A percentile compares a stretch with the other conserved stretches of the same genome.
phyloP scores from a whole-genome alignment of 2,329 filamentous ascomycete species.

The Paraphaeosphaeria sporulosa region DNA sequence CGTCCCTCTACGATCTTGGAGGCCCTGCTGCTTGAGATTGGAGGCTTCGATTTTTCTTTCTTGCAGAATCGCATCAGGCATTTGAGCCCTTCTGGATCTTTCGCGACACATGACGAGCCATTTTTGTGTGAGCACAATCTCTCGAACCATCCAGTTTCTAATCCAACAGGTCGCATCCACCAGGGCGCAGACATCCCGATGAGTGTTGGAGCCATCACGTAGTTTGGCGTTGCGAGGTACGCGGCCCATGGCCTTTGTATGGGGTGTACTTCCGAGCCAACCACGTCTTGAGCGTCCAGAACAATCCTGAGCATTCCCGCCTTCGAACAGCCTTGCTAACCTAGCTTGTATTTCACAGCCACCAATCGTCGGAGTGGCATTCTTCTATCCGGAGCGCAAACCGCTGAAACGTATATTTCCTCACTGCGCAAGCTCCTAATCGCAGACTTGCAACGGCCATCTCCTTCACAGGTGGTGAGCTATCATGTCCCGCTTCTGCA shows the following conservation, averaged over 20 bases:
- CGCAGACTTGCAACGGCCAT: no score
- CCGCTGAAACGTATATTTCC: no score
- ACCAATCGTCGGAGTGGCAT: no score
- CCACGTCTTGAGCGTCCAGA: no score
- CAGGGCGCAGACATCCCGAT: not conserved
- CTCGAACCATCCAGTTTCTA: not conserved
- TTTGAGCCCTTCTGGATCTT: not conserved
- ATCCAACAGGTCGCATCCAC: not conserved
- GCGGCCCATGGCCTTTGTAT: not conserved
- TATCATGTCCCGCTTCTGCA: no score
- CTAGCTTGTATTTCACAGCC: no score
- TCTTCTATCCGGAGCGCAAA: no score
- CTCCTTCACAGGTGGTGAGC: no score
- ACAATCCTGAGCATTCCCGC: no score
- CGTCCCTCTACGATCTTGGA: not conserved
- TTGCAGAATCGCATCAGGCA: not conserved
- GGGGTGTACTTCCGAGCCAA: not conserved
- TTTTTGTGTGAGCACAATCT: not conserved
- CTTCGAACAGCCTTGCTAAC: no score
- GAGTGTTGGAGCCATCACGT: not conserved
- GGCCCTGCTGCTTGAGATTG: not conserved
- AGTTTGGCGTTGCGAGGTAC: not conserved
- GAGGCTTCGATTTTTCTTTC: not conserved
- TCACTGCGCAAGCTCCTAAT: no score
- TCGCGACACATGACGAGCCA: not conserved